Conservation (phyloP, 305 asterid species). For the Fraxinus floribunda region DNA sequence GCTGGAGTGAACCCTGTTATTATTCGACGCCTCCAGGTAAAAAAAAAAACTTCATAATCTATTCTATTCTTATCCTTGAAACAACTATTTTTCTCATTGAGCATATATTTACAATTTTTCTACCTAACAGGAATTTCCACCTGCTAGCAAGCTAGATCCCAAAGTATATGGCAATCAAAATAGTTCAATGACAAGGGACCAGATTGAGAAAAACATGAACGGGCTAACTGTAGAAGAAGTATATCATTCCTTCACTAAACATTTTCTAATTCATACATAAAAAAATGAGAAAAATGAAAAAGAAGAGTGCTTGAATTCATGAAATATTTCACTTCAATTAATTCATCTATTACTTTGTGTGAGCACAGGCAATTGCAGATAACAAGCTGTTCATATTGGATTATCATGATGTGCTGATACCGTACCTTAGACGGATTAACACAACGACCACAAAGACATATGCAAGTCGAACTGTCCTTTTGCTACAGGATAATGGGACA, state of each 20-base stretch:
- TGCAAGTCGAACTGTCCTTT: slow-evolving; percentile 66
- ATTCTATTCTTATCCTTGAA: neutral
- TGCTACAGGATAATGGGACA: slow-evolving; percentile 52
- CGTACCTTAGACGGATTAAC: slow-evolving; percentile 61
- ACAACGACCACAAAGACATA: slow-evolving; percentile 58
- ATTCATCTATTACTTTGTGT: neutral
- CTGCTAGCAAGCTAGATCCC: slow-evolving; percentile 42
- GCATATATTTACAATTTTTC: neutral
- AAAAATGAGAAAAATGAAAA: neutral
- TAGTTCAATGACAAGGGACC: slow-evolving; percentile 38
- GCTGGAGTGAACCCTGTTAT: slow-evolving; percentile 51
- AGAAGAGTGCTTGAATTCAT: neutral
- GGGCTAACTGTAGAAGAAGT: slow-evolving; percentile 46
- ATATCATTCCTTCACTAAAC: neutral
- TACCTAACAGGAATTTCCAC: slow-evolving; percentile 51
- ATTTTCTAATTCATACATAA: neutral
- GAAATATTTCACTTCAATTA: neutral
- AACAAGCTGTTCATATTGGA: slow-evolving; percentile 55
- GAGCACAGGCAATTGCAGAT: slow-evolving; percentile 45
- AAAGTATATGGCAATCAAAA: slow-evolving; percentile 40
- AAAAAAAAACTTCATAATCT: neutral
- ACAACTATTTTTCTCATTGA: neutral
- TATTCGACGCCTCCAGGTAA: slow-evolving; percentile 35
- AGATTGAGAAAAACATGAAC: slow-evolving; percentile 36
- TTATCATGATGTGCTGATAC: slow-evolving; percentile 69